Evolutionary conservation across 768 basidiomycete species (phyloP).

Genomic region (Podaxis pistillaris): DNA sequence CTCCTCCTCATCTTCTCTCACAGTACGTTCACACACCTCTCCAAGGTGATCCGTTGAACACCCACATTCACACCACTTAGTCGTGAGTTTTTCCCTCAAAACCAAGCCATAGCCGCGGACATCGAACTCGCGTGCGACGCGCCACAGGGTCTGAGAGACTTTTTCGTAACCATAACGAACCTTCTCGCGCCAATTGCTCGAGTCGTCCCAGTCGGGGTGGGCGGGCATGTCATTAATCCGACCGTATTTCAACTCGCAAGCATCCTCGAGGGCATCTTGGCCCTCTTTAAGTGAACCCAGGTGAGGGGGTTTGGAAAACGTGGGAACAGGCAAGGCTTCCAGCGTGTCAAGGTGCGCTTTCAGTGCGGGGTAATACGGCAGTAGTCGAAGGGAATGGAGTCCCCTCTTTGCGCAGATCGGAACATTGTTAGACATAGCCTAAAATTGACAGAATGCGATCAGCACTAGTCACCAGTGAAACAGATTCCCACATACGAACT

Average conservation of each 20-base stretch:
- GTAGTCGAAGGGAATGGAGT: constrained; percentile 61
- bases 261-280: constrained; percentile 61
- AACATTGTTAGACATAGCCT: constrained; percentile 74
- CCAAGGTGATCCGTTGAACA: constrained; percentile 78
- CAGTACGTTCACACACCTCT: constrained; percentile 74
- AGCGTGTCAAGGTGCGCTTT: constrained; percentile 61
- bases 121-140: constrained; percentile 68
- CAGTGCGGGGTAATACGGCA: constrained; percentile 60
- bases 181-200: constrained; percentile 53
- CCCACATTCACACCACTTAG: constrained; percentile 80
- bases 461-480: background rate
- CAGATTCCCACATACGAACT: constrained; percentile 57
- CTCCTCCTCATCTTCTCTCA: constrained; percentile 67
- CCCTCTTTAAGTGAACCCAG: constrained; percentile 58
- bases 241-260: constrained; percentile 56
- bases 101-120: constrained; percentile 70
- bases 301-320: constrained; percentile 67
- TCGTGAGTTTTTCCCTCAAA: constrained; percentile 67
- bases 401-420: constrained; percentile 63
- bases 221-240: constrained; percentile 33
- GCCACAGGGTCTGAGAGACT: constrained; percentile 63
- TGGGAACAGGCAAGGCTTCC: constrained; percentile 52
- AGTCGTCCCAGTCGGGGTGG: constrained; percentile 44
- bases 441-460: background rate
- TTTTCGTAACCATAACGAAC: constrained; percentile 66